Percentiles rank a stretch among this genome's conserved stretches.
Evolutionary conservation across 2,329 filamentous ascomycete species (phyloP).

Genomic region (Hypoxylon sp.): DNA sequence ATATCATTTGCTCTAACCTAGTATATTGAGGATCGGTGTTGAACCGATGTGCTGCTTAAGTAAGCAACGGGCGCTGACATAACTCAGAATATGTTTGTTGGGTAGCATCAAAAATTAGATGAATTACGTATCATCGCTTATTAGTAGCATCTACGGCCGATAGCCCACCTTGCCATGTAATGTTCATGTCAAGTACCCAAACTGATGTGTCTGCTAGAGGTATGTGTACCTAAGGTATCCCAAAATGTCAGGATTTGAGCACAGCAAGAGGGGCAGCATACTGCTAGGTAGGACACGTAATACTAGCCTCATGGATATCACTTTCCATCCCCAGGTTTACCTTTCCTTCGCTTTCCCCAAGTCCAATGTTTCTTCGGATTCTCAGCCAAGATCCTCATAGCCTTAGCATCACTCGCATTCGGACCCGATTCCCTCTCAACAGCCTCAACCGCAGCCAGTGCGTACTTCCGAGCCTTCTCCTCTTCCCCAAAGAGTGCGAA

Average conservation of each 20-base stretch:
- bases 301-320: background rate
- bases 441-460: slow-evolving; percentile 54
- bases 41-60: background rate
- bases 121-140: background rate
- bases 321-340: background rate
- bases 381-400: slow-evolving; percentile 55
- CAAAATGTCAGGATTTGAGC: background rate
- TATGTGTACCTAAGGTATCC: background rate
- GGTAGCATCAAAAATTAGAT: background rate
- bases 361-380: slow-evolving; percentile 55
- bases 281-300: background rate
- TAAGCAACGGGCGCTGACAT: background rate
- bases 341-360: slow-evolving; percentile 49
- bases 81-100: background rate
- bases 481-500: slow-evolving; percentile 57
- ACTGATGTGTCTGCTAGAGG: too few species aligned
- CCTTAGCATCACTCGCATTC: slow-evolving; percentile 48
- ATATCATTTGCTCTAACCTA: background rate
- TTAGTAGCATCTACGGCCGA: too few species aligned
- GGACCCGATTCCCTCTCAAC: slow-evolving; percentile 55
- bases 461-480: slow-evolving; percentile 53
- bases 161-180: too few species aligned
- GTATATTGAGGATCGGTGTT: background rate
- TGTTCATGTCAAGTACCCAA: too few species aligned
- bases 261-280: background rate